Evolutionary conservation across 2,329 filamentous ascomycete genomes (phyloP).

Genomic region (Fusarium cicatricum): DNA sequence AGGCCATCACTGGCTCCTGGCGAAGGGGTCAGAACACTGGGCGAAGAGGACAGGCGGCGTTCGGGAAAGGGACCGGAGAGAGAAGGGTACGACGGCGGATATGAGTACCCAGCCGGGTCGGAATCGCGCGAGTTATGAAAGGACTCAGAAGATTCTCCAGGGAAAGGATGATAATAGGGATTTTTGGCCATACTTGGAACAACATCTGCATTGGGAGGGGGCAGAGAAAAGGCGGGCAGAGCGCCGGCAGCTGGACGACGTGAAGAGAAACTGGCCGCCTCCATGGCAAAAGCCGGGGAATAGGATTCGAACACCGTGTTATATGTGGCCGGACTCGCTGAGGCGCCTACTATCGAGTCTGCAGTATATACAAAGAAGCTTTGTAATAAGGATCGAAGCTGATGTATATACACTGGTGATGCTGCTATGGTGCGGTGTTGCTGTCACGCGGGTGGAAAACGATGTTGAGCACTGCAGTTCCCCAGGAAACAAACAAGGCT

Average conservation of each 20-base stretch:
- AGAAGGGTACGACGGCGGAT: slow-evolving; percentile 37
- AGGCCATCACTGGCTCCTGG: slow-evolving; percentile 67
- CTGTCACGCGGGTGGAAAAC: too few species aligned
- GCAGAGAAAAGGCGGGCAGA: slow-evolving; percentile 48
- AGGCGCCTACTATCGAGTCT: too few species aligned
- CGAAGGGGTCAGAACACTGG: slow-evolving; percentile 48
- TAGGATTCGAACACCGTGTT: too few species aligned
- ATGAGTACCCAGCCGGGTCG: slow-evolving; percentile 35
- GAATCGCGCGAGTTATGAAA: slow-evolving; percentile 37
- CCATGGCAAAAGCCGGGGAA: slow-evolving; percentile 36
- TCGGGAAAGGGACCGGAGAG: slow-evolving; percentile 40
- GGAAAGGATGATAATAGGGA: slow-evolving; percentile 31
- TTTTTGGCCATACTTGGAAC: slow-evolving; percentile 48
- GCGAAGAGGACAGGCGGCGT: slow-evolving; percentile 41
- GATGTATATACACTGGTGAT: neutral
- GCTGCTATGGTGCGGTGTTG: neutral
- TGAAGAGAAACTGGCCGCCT: slow-evolving; percentile 45
- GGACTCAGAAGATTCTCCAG: slow-evolving; percentile 33
- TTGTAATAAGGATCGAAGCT: neutral
- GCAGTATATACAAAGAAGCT: too few species aligned
- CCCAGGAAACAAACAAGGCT: too few species aligned
- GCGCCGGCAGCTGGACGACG: slow-evolving; percentile 47
- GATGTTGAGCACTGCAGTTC: too few species aligned
- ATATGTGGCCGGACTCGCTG: too few species aligned
- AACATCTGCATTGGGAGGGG: slow-evolving; percentile 47